Conservation (phyloP, 805 yeast species). For the Candida wancherniae region DNA sequence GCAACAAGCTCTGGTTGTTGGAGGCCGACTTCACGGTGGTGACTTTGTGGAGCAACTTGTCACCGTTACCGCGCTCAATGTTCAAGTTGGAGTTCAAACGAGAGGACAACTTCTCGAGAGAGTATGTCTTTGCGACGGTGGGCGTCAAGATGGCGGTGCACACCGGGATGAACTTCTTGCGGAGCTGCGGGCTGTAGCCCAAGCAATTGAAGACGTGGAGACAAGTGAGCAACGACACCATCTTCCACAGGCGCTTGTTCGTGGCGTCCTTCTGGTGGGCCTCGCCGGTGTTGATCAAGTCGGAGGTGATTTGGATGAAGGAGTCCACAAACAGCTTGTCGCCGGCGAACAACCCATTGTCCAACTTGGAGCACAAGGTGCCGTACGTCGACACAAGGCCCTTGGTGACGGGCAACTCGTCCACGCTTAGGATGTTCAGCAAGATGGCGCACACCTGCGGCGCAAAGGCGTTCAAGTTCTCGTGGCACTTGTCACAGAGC, state of each 20-base stretch:
- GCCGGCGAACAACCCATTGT: constrained; percentile 60
- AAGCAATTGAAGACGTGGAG: constrained; percentile 36
- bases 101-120: constrained; percentile 18
- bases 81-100: constrained; percentile 26
- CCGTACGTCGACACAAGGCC: constrained; percentile 45
- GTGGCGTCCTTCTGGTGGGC: constrained; percentile 19
- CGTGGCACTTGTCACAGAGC: constrained; percentile 70
- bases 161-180: constrained; percentile 25
- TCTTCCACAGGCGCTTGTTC: constrained; percentile 42
- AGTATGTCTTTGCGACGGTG: constrained; percentile 23
- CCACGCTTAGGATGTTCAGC: constrained; percentile 43
- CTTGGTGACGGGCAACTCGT: constrained; percentile 61
- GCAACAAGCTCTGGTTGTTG: constrained; percentile 16
- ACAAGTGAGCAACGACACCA: constrained; percentile 38
- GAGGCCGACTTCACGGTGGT: constrained; percentile 20
- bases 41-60: constrained; percentile 23
- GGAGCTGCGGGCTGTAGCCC: constrained; percentile 27
- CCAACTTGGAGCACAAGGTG: constrained; percentile 36
- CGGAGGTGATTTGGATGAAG: constrained; percentile 29
- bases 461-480: constrained; percentile 81
- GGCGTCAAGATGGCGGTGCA: constrained; percentile 37
- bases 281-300: constrained; percentile 15
- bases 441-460: constrained; percentile 60
- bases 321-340: constrained; percentile 51
- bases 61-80: constrained; percentile 26